phyloP scores from a whole-genome alignment of 2,329 filamentous ascomycete genomes.

The Corinectria fuckeliana region DNA sequence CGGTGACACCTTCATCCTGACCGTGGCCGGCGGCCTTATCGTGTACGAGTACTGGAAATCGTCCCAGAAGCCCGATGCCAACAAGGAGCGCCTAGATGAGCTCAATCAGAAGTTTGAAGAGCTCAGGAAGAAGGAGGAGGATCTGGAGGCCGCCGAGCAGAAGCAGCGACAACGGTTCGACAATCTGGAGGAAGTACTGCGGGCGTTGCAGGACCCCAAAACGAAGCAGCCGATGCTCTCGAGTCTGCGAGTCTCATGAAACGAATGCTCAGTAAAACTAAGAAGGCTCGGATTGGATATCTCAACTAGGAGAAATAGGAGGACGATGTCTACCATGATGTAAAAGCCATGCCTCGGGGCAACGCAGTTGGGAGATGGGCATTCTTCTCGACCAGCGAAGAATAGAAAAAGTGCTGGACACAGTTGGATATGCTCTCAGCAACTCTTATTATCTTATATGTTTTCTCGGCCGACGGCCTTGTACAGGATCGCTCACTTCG shows the following conservation, averaged over 20 bases:
- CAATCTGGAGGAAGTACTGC: constrained; percentile 60
- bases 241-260: constrained; percentile 37
- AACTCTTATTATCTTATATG: neutral
- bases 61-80: constrained; percentile 65
- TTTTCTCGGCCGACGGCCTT: constrained; percentile 11
- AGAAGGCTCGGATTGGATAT: neutral
- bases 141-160: constrained; percentile 53
- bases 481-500: constrained; percentile 29
- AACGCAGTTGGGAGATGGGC: neutral
- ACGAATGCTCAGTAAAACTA: neutral
- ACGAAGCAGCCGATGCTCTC: constrained; percentile 62
- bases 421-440: neutral
- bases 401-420: neutral
- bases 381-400: neutral
- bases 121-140: constrained; percentile 56
- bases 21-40: constrained; percentile 63
- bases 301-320: neutral
- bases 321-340: neutral
- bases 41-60: constrained; percentile 68
- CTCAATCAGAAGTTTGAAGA: constrained; percentile 57
- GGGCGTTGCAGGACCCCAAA: constrained; percentile 60
- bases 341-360: neutral
- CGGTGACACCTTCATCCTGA: constrained; percentile 68
- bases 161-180: constrained; percentile 56
- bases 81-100: constrained; percentile 59